A percentile compares a stretch with the other conserved stretches of the same genome.
These are phyloP conservation scores for Isabelozyma rhagii DNA, from an alignment of 805 yeast species.

Conservation along the genomic window DNA sequence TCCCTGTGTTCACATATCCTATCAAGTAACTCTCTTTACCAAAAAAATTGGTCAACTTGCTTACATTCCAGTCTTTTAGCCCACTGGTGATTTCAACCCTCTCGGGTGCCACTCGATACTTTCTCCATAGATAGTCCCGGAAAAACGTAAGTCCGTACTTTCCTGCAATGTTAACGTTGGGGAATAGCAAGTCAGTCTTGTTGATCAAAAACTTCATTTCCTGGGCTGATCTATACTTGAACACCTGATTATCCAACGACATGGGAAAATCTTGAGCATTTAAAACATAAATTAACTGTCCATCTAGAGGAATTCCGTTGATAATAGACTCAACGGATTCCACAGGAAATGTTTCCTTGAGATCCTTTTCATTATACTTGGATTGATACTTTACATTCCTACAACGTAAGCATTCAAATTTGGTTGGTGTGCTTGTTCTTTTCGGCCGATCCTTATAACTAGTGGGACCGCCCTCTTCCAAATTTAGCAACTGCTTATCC, in stretches of 20 bases:
- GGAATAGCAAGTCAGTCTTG: slow-evolving; percentile 44
- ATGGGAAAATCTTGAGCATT: slow-evolving; percentile 75
- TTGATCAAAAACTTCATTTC: slow-evolving; percentile 40
- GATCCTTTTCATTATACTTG: slow-evolving; percentile 20
- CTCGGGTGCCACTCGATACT: slow-evolving; percentile 27
- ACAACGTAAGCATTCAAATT: slow-evolving; percentile 53
- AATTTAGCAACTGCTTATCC: slow-evolving; percentile 19
- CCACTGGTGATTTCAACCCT: slow-evolving; percentile 53
- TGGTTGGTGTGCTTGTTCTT: not conserved
- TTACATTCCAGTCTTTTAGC: slow-evolving; percentile 49
- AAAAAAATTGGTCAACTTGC: slow-evolving; percentile 33
- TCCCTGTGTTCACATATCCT: slow-evolving; percentile 71
- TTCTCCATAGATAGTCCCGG: slow-evolving; percentile 31
- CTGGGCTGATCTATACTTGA: slow-evolving; percentile 28
- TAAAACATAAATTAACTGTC: slow-evolving; percentile 56
- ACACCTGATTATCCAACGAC: slow-evolving; percentile 39
- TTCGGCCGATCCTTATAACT: not conserved
- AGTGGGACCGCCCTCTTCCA: not conserved
- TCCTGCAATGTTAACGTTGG: slow-evolving; percentile 20
- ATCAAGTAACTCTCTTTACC: slow-evolving; percentile 47
- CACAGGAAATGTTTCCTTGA: slow-evolving; percentile 25
- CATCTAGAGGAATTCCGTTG: slow-evolving; percentile 37
- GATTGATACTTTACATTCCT: slow-evolving; percentile 47
- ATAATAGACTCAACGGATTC: slow-evolving; percentile 16
- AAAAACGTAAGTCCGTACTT: slow-evolving; percentile 26